Percentiles rank a stretch among this genome's conserved stretches.
phyloP scores from a whole-genome alignment of 306 rosid species.

The Neltuma alba region DNA sequence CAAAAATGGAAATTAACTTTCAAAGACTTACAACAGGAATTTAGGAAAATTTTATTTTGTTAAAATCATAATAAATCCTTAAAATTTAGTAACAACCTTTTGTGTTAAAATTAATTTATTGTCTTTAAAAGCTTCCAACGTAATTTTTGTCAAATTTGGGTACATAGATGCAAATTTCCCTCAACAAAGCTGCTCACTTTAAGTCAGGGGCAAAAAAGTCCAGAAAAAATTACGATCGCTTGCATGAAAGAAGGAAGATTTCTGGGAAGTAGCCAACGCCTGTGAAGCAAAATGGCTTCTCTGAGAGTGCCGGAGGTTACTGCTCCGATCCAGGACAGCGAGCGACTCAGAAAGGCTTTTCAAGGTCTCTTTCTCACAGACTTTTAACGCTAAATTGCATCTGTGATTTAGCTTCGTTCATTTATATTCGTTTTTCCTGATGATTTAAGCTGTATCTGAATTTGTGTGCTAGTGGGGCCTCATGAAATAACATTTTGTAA shows the following conservation, averaged over 20 bases:
- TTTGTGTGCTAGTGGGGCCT: conserved; percentile 27
- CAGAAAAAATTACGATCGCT: background rate
- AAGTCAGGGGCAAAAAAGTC: background rate
- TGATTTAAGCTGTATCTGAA: conserved; percentile 2
- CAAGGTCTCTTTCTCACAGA: conserved; percentile 54
- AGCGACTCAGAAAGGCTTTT: conserved; percentile 69
- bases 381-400: background rate
- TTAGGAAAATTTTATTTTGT: background rate
- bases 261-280: background rate
- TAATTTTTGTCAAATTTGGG: background rate
- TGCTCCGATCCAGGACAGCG: conserved; percentile 71
- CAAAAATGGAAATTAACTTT: background rate
- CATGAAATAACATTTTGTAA: background rate
- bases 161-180: background rate
- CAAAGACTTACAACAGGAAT: background rate
- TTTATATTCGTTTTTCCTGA: background rate
- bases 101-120: background rate
- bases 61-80: background rate
- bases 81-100: background rate
- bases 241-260: conserved; percentile 29
- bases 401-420: conserved; percentile 3
- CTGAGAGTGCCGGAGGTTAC: conserved; percentile 70
- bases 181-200: background rate
- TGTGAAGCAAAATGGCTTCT: conserved; percentile 50
- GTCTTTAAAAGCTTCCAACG: background rate